Evolutionary conservation across 2,329 filamentous ascomycete genomes (phyloP).

Genomic region (Xylaria sp.): DNA sequence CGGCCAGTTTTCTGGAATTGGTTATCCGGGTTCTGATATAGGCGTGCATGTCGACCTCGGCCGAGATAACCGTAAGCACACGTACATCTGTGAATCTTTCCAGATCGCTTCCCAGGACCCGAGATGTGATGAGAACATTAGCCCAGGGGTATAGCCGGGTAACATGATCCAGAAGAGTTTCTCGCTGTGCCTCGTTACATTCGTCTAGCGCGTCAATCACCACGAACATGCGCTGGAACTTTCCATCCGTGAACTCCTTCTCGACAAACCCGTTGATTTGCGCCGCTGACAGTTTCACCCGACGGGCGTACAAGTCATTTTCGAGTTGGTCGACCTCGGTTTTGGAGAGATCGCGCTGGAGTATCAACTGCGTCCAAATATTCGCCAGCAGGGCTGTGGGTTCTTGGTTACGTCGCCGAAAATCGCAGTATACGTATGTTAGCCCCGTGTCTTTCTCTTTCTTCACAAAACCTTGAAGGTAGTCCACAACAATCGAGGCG

Average conservation of each 20-base stretch:
- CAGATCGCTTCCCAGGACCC: slow-evolving; percentile 21
- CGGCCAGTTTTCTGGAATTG: slow-evolving; percentile 18
- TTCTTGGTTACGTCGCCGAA: slow-evolving; percentile 21
- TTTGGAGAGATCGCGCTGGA: slow-evolving; percentile 15
- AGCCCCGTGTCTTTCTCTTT: slow-evolving; percentile 20
- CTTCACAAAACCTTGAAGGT: slow-evolving; percentile 17
- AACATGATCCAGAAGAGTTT: slow-evolving; percentile 18
- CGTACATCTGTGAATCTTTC: slow-evolving; percentile 25
- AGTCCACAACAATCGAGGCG: slow-evolving; percentile 19
- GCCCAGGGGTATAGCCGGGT: slow-evolving; percentile 17
- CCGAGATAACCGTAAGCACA: slow-evolving; percentile 2
- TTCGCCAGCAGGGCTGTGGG: slow-evolving; percentile 12
- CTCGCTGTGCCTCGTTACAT: slow-evolving; percentile 24
- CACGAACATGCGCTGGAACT: slow-evolving; percentile 20
- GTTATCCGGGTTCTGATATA: slow-evolving; percentile 21
- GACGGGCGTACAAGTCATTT: slow-evolving; percentile 21
- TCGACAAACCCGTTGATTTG: slow-evolving; percentile 23
- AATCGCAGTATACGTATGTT: slow-evolving; percentile 28
- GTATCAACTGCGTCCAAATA: slow-evolving; percentile 21
- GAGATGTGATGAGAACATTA: slow-evolving; percentile 24
- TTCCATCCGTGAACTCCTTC: slow-evolving; percentile 21
- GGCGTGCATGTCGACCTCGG: slow-evolving; percentile 13
- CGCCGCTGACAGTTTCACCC: slow-evolving; percentile 15
- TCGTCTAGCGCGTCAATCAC: slow-evolving; percentile 27
- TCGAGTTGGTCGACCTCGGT: slow-evolving; percentile 15